Evolutionary conservation across 1,139 yeast genomes (phyloP).

Genomic region (Blastobotrys raffinosifermentans): DNA sequence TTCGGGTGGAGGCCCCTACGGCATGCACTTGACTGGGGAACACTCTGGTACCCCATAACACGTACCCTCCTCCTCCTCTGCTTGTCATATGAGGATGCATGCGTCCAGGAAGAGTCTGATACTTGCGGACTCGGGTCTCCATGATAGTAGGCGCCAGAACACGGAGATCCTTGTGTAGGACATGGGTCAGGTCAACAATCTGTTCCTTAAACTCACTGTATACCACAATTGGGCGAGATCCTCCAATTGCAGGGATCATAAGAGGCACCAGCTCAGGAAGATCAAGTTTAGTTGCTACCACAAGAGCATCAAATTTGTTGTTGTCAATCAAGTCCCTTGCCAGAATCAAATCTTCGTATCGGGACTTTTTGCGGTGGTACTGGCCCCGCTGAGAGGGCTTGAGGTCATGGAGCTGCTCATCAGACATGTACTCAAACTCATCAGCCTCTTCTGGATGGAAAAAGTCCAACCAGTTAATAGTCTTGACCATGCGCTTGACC

Average conservation of each 20-base stretch:
- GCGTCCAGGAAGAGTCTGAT: slow-evolving; percentile 91
- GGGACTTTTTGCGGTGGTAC: slow-evolving; percentile 57
- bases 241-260: slow-evolving; percentile 64
- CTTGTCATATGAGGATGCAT: slow-evolving; percentile 94
- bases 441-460: slow-evolving; percentile 66
- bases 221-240: slow-evolving; percentile 80
- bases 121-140: slow-evolving; percentile 78
- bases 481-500: slow-evolving; percentile 52
- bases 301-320: slow-evolving; percentile 68
- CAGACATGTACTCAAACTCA: slow-evolving; percentile 38
- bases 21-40: slow-evolving; percentile 57
- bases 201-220: slow-evolving; percentile 78
- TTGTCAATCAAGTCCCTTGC: slow-evolving; percentile 49
- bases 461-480: slow-evolving; percentile 74
- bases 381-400: slow-evolving; percentile 59
- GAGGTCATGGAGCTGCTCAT: slow-evolving; percentile 48
- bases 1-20: slow-evolving; percentile 26
- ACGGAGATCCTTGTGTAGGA: slow-evolving; percentile 56
- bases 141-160: slow-evolving; percentile 77
- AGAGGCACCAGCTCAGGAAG: slow-evolving; percentile 59
- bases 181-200: slow-evolving; percentile 66
- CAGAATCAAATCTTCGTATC: slow-evolving; percentile 41
- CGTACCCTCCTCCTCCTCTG: slow-evolving; percentile 88
- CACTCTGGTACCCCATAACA: slow-evolving; percentile 75
- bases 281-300: slow-evolving; percentile 68